Conservation (phyloP, 169 alveolate genomes). For the Eimeria falciformis region DNA sequence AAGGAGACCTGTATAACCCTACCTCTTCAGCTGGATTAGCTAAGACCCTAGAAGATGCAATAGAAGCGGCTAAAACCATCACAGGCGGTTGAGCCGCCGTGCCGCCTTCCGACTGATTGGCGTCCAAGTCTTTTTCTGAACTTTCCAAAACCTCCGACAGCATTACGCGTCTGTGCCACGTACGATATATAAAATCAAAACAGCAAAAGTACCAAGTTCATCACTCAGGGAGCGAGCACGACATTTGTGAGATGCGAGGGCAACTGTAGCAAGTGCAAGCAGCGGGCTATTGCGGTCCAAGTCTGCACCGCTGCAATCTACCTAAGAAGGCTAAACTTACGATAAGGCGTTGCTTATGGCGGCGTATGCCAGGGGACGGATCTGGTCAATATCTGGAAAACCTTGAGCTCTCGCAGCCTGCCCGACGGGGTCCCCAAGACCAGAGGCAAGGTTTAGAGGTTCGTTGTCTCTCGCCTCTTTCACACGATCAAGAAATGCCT, state of each 20-base stretch:
- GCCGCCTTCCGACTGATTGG: slow-evolving; percentile 8
- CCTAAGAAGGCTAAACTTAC: slow-evolving; percentile 21
- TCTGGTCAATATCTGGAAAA: slow-evolving; percentile 72
- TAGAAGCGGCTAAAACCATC: slow-evolving; percentile 58
- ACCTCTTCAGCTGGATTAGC: slow-evolving; percentile 35
- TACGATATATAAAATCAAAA: neutral
- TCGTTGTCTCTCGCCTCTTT: slow-evolving; percentile 42
- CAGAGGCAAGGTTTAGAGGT: slow-evolving; percentile 42
- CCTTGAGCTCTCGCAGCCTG: slow-evolving; percentile 55
- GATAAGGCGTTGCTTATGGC: slow-evolving; percentile 62
- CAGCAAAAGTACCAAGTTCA: no score
- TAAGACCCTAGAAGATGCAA: slow-evolving; percentile 28
- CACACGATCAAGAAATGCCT: slow-evolving; percentile 54
- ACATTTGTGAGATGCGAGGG: neutral
- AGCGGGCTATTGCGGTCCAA: neutral
- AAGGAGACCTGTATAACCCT: neutral
- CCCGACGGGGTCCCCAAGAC: slow-evolving; percentile 70
- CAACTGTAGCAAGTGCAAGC: neutral
- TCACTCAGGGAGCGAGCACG: no score
- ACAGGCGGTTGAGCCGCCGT: slow-evolving; percentile 33
- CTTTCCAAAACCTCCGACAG: slow-evolving; percentile 58
- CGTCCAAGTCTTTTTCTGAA: neutral
- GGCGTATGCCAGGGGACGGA: slow-evolving; percentile 73
- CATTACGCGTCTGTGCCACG: slow-evolving; percentile 54
- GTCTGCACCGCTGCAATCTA: no score